Evolutionary conservation across 2,329 filamentous ascomycete species (phyloP), one percentile per base, ranked within the genome.

Genomic region (Polychaeton citri): DNA sequence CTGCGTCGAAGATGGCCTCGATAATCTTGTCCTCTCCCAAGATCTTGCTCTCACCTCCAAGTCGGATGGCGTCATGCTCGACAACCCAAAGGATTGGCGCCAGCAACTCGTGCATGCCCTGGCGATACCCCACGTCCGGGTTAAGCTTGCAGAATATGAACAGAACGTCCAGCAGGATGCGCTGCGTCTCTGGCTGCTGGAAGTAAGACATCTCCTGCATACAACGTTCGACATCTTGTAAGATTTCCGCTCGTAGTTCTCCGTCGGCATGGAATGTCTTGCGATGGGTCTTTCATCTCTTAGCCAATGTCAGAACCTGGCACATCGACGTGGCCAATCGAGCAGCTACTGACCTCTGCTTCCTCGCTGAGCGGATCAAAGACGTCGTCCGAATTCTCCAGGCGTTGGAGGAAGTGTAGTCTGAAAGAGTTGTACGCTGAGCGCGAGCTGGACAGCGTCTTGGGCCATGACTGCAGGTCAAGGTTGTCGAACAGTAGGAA

Each of bases 31-130:
- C 52, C 34, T 54, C 46, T 26, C 48, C 51, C 34, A 54, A 35
- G 2, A 46, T 45, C 40, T 50, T 51, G 38, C 48, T 51, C 7
- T 40, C 40, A 7, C 43, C 30, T 59, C 52, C 32, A 48, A 45
- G 3, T 36, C 82, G 70, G 34, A 94, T 65, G 5, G 87, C 80
- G 61, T 98, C 90, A 47, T 79, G 70, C 47, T 87, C 76, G 5
- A 96, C 64, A 2, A 85, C 81, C 70, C 85, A 85, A 5, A 95
- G 65, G 24, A 98, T 76, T 0, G 90, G 87, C 0, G 90, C 90
- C 10, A 96, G 68, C 30, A 98, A 66, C 60, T 98, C 90, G 55
- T 98, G 90, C 88, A 98, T 98, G 8, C 90, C 90, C 62, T 98
- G 90, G n/a, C 90, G 76, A 55, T 98, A 98, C 12, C 85, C 85